phyloP scores from a whole-genome alignment of 495 filamentous ascomycete species.

The Cercophora newfieldiana region DNA sequence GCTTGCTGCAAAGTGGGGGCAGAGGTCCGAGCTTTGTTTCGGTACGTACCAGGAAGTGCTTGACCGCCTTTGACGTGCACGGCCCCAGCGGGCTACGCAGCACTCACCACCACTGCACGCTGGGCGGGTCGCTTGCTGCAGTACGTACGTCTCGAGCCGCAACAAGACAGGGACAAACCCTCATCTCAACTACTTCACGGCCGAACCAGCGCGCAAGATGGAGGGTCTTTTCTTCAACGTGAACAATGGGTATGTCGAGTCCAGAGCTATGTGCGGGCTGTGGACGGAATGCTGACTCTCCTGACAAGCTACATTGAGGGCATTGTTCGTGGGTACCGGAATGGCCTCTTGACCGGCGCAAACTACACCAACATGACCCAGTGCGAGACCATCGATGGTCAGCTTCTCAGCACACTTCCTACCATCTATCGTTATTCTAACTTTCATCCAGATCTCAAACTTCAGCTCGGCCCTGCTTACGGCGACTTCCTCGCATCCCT shows the following conservation, averaged over 20 bases:
- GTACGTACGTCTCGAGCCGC: conserved; percentile 17
- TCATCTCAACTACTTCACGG: conserved; percentile 18
- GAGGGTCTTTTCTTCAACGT: conserved; percentile 97
- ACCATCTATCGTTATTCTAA: not conserved
- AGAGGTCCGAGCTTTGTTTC: conserved; percentile 24
- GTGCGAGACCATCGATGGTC: conserved; percentile 98
- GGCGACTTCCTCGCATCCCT: conserved; percentile 95
- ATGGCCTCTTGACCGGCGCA: conserved; percentile 82
- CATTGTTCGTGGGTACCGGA: conserved; percentile 94
- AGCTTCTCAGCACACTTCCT: conserved; percentile 20
- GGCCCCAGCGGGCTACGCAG: conserved; percentile 3
- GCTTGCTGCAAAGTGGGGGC: conserved; percentile 27
- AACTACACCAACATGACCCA: conserved; percentile 96
- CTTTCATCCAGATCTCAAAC: conserved; percentile 75
- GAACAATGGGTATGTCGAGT: conserved; percentile 72
- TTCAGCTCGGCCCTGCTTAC: conserved; percentile 94
- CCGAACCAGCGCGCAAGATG: conserved; percentile 54
- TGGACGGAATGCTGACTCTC: conserved; percentile 33
- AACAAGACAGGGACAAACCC: conserved; percentile 19
- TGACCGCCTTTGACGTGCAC: conserved; percentile 9
- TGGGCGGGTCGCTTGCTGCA: not conserved
- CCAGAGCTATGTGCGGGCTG: not conserved
- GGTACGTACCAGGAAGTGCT: conserved; percentile 16
- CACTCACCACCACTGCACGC: not conserved
- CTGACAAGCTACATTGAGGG: conserved; percentile 83